Conservation (phyloP, 1,284 basidiomycete genomes). For the Butyriboletus regius region DNA sequence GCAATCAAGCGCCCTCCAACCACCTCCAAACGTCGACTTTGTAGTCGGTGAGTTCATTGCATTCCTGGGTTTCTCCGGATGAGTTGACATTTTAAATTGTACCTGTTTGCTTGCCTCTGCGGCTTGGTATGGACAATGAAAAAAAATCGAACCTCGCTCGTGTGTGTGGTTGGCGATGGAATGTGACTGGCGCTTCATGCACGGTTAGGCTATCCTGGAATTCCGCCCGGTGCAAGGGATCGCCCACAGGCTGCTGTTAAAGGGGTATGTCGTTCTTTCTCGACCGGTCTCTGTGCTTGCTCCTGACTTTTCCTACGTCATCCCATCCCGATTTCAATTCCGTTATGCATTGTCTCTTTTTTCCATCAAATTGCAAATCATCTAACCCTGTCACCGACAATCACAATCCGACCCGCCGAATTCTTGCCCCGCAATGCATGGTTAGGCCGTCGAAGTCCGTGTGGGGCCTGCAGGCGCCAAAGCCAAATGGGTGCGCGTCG, state of each 20-base stretch:
- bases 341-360: background rate
- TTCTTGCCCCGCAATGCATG: conserved; percentile 1
- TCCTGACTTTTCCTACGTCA: conserved; percentile 3
- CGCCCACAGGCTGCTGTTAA: conserved; percentile 71
- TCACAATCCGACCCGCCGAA: background rate
- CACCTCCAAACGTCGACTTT: conserved; percentile 76
- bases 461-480: conserved; percentile 68
- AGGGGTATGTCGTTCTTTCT: conserved; percentile 52
- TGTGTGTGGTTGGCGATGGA: background rate
- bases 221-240: conserved; percentile 62
- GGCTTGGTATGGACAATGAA: background rate
- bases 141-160: background rate
- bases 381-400: background rate
- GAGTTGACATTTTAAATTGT: conserved; percentile 7
- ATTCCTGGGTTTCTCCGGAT: background rate
- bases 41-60: conserved; percentile 53
- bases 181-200: background rate
- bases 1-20: conserved; percentile 56
- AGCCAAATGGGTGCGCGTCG: conserved; percentile 82
- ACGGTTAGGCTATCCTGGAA: conserved; percentile 68
- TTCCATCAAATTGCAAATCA: conserved; percentile 1
- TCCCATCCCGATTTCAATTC: background rate
- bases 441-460: conserved; percentile 74
- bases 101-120: conserved; percentile 2
- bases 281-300: background rate